Conservation (phyloP, 768 basidiomycete genomes). For the Lactifluus hygrophoroides region DNA sequence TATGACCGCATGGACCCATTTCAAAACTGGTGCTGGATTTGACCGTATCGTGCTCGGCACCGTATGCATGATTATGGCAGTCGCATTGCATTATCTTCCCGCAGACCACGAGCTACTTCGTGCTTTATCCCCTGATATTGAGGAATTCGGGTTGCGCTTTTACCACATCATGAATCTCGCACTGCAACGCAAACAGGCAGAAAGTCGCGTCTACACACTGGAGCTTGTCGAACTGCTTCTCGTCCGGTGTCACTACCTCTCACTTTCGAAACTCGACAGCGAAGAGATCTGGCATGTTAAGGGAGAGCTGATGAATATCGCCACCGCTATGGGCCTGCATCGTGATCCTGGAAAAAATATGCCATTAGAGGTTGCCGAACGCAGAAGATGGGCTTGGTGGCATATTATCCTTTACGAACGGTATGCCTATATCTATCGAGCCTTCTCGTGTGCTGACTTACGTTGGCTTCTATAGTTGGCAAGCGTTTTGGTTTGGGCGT, state of each 20-base stretch:
- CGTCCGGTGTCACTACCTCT: constrained; percentile 58
- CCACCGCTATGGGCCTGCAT: constrained; percentile 70
- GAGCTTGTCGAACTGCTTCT: constrained; percentile 65
- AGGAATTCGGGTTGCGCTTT: constrained; percentile 56
- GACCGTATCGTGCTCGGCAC: constrained; percentile 67
- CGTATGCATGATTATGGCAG: constrained; percentile 65
- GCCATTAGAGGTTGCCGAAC: constrained; percentile 58
- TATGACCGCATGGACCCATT: constrained; percentile 57
- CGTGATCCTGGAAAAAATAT: constrained; percentile 70
- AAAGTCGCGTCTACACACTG: constrained; percentile 43
- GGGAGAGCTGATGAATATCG: constrained; percentile 59
- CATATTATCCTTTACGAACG: constrained; percentile 67
- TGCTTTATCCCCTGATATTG: constrained; percentile 37
- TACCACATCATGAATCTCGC: constrained; percentile 61
- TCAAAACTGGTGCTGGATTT: constrained; percentile 55
- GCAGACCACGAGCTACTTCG: constrained; percentile 53
- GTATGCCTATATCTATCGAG: constrained; percentile 31
- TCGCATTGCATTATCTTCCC: constrained; percentile 66
- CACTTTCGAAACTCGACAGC: constrained; percentile 54
- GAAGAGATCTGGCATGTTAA: constrained; percentile 68
- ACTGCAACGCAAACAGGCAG: constrained; percentile 51
- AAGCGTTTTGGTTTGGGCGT: constrained; percentile 73
- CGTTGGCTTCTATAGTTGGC: constrained; percentile 44
- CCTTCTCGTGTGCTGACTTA: not conserved
- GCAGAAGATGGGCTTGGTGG: constrained; percentile 81